Evolutionary conservation across 352 stramenopile species (phyloP).

Genomic region (Globisporangium abappressorium): DNA sequence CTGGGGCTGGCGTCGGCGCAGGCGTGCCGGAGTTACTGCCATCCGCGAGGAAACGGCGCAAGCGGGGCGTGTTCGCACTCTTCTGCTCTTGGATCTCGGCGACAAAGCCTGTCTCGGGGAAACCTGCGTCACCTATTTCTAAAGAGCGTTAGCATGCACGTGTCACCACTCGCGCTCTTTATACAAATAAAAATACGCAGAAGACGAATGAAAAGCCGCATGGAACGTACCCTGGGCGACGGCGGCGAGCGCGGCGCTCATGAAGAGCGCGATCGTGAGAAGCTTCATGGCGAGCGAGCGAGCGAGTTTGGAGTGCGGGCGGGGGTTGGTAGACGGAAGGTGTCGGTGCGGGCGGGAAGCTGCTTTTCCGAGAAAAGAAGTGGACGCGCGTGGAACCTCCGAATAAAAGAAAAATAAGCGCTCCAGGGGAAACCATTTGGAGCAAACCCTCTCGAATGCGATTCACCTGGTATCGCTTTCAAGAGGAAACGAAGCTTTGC

Average conservation of each 20-base stretch:
- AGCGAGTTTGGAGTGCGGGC: neutral
- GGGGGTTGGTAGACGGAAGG: conserved; percentile 9
- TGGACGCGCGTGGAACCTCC: conserved; percentile 35
- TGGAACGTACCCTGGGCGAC: conserved; percentile 13
- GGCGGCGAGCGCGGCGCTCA: conserved; percentile 23
- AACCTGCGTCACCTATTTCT: conserved; percentile 22
- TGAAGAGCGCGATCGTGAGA: conserved; percentile 22
- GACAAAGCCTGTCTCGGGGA: conserved; percentile 15
- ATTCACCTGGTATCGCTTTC: neutral
- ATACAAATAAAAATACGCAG: neutral
- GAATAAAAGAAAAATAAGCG: conserved; percentile 37
- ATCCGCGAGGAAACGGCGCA: conserved; percentile 13
- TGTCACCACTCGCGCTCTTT: neutral
- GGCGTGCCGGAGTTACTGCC: conserved; percentile 4
- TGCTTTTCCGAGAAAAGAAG: conserved; percentile 13
- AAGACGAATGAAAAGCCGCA: neutral
- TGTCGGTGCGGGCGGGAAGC: neutral
- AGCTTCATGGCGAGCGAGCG: conserved; percentile 30
- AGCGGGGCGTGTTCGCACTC: conserved; percentile 8
- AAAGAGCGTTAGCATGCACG: neutral
- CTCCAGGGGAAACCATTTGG: neutral
- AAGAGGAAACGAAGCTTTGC: neutral
- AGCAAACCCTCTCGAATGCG: neutral
- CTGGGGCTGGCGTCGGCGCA: conserved; percentile 19
- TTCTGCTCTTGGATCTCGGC: conserved; percentile 14